Evolutionary conservation across 2,329 filamentous ascomycete species (phyloP).

Genomic region (Sporothrix globosa): DNA sequence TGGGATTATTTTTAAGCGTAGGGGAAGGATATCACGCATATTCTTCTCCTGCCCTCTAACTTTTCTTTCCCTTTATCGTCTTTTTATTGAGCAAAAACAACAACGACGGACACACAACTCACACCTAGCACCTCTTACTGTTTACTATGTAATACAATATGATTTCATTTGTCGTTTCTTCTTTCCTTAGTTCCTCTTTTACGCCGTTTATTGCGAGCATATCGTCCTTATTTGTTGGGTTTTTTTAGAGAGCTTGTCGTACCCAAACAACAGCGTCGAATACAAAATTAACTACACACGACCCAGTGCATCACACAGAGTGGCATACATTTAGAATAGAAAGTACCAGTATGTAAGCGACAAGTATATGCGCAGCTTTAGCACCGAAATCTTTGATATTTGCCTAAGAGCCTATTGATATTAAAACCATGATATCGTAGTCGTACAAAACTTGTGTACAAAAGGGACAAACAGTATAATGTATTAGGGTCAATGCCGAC

Average conservation of each 20-base stretch:
- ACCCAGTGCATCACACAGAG: too few relatives aligned
- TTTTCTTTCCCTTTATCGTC: neutral
- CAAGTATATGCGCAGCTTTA: neutral
- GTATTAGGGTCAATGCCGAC: neutral
- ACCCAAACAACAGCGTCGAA: conserved; percentile 1
- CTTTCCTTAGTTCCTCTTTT: neutral
- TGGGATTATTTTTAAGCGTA: conserved; percentile 32
- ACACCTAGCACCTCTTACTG: conserved; percentile 12
- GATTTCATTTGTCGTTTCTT: conserved; percentile 27
- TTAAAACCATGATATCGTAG: conserved; percentile 12
- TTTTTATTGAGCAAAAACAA: conserved; percentile 15
- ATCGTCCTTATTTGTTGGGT: neutral
- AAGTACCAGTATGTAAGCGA: too few relatives aligned
- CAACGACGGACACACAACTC: conserved; percentile 25
- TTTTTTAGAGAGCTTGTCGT: conserved; percentile 8
- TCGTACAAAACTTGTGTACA: neutral
- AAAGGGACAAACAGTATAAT: conserved; percentile 15
- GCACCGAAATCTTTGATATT: neutral
- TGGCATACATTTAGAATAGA: too few relatives aligned
- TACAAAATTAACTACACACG: neutral
- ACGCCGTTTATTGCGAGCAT: conserved; percentile 5
- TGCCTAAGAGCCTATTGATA: conserved; percentile 1
- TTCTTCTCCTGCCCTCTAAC: conserved; percentile 12
- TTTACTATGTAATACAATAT: conserved; percentile 34
- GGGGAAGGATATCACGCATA: conserved; percentile 12